These are phyloP conservation scores for Jaapia argillacea DNA, from an alignment of 768 basidiomycete species.

Conservation along the genomic window DNA sequence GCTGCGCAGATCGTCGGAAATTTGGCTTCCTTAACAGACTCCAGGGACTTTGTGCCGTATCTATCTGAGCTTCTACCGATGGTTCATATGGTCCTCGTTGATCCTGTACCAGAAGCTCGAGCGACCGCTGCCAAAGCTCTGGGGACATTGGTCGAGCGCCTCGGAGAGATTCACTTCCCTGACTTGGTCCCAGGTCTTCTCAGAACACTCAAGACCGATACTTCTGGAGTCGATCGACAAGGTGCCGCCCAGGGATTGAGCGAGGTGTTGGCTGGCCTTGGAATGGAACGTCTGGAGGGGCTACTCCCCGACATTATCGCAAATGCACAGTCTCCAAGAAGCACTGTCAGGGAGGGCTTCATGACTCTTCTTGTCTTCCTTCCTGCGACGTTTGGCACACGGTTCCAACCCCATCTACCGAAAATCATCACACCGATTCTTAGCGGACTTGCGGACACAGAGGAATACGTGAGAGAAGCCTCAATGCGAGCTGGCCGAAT, in stretches of 20 bases:
- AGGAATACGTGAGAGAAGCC: conserved; percentile 93
- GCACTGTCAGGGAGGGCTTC: conserved; percentile 95
- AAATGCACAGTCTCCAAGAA: conserved; percentile 81
- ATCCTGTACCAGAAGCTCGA: conserved; percentile 96
- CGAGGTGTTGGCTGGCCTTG: conserved; percentile 90
- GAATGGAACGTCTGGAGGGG: conserved; percentile 95
- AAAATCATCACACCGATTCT: conserved; percentile 92
- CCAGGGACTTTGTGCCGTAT: conserved; percentile 92
- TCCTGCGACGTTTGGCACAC: conserved; percentile 91
- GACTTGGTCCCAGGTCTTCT: conserved; percentile 87
- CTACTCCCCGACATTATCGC: conserved; percentile 89
- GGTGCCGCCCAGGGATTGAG: conserved; percentile 96
- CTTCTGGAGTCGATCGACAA: conserved; percentile 92
- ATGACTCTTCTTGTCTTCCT: conserved; percentile 95
- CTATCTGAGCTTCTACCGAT: conserved; percentile 81
- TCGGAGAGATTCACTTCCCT: conserved; percentile 93
- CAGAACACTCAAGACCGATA: conserved; percentile 83
- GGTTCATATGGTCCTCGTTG: conserved; percentile 86
- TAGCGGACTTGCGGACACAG: conserved; percentile 81
- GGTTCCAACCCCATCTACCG: conserved; percentile 93
- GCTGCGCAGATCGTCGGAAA: conserved; percentile 98
- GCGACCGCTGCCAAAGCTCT: conserved; percentile 96
- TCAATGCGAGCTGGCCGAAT: conserved; percentile 98
- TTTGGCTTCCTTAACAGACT: conserved; percentile 79
- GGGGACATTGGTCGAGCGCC: conserved; percentile 91